phyloP scores from a whole-genome alignment of 805 yeast species.

The Teunomyces atbi region DNA sequence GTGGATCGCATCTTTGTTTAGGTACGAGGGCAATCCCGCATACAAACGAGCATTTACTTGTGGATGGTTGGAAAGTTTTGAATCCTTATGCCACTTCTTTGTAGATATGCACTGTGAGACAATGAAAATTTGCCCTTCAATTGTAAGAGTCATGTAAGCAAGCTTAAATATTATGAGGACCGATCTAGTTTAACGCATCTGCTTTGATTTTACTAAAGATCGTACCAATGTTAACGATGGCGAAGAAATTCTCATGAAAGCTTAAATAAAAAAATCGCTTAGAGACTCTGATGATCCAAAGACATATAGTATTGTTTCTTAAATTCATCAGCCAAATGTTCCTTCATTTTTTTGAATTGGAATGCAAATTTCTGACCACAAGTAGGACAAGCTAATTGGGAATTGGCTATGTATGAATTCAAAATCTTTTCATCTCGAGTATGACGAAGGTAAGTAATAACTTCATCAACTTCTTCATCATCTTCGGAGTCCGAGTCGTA shows the following conservation, averaged over 20 bases:
- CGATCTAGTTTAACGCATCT: too few species aligned
- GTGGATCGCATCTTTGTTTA: constrained; percentile 61
- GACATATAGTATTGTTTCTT: constrained; percentile 9
- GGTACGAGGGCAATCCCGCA: constrained; percentile 58
- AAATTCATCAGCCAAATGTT: constrained; percentile 28
- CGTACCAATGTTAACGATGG: too few species aligned
- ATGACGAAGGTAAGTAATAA: not conserved
- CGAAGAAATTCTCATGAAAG: too few species aligned
- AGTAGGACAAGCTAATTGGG: constrained; percentile 26
- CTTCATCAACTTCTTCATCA: constrained; percentile 5
- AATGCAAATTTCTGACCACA: constrained; percentile 26
- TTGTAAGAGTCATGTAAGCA: too few species aligned
- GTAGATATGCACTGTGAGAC: too few species aligned
- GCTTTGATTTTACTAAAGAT: too few species aligned
- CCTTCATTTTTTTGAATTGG: constrained; percentile 24
- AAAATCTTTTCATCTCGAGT: constrained; percentile 10
- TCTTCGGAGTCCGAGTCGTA: constrained; percentile 10
- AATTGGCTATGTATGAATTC: constrained; percentile 14
- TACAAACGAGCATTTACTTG: constrained; percentile 52
- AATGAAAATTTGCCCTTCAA: too few species aligned
- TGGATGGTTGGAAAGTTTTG: constrained; percentile 51
- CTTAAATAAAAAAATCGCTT: not conserved
- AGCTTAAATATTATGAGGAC: too few species aligned
- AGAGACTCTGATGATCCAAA: not conserved
- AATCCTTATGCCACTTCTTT: too few species aligned